Evolutionary conservation across 1,139 yeast genomes (phyloP), one percentile per base, ranked within the genome.

Genomic region (Wickerhamomyces sp.): DNA sequence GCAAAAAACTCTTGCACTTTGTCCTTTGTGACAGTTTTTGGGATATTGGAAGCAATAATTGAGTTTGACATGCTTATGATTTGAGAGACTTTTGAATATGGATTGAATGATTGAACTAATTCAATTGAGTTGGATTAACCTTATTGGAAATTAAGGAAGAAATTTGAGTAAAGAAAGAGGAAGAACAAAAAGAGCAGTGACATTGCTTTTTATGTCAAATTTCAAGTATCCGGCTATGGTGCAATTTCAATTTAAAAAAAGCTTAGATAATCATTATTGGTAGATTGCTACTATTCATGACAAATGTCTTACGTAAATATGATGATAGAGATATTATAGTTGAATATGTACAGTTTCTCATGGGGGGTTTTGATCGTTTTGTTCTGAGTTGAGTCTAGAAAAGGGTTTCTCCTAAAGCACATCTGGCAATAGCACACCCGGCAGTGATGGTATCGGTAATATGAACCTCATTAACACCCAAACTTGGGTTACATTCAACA

Each of bases 381-480:
- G n/a, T n/a, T n/a, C n/a, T n/a, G n/a, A n/a, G n/a, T 5, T 18
- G 23, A 3, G 15, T 23, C 62, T 73, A 89, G 57, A 91, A 69
- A 50, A 91, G 69, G 5, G 96, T 86, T 65, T 93, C 96, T 45
- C 99, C 99, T 56, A 93, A 68, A 1, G 97, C 96, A 71, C 97
- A 90, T 66, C 95, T 81, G 45, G 94, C 94, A 51, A 93, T 78
- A 39, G 96, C 93, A 58, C 94, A 79, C 13, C 96, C 97, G 13
- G 96, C 87, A 52, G 86, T 77, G 36, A 91, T 88, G 4, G 99
- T 93, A 62, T 90, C 95, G 46, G 81, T 69, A 18, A 87, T 81
- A 57, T 89, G 94, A 45, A 73, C 71, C 53, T 88, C 95, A 47
- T 78, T 75, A 34, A 79, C 81, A n/a, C 94, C 97, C 58, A 93